Evolutionary conservation across 768 basidiomycete species (phyloP).

Genomic region (Trametes coccinea): DNA sequence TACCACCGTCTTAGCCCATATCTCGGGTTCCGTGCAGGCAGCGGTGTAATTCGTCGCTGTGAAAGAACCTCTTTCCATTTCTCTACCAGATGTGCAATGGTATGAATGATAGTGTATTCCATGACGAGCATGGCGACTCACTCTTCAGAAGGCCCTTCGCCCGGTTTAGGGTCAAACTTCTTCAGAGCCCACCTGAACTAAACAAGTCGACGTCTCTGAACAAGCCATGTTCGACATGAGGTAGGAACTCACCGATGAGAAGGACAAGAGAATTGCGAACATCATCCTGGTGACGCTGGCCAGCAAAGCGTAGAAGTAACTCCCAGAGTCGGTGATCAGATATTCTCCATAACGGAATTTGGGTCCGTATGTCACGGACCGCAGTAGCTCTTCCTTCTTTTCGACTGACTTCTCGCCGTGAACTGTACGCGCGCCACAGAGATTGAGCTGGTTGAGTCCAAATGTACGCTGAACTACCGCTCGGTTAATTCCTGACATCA

Average conservation of each 20-base stretch:
- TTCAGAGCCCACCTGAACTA: constrained; percentile 65
- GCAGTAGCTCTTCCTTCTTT: constrained; percentile 22
- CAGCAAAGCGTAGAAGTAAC: constrained; percentile 41
- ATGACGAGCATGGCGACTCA: constrained; percentile 36
- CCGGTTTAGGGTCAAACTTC: constrained; percentile 50
- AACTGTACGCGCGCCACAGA: constrained; percentile 12
- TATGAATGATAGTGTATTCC: background rate
- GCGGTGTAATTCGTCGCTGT: constrained; percentile 70
- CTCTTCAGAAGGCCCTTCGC: constrained; percentile 66
- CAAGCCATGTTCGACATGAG: background rate
- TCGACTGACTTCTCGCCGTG: background rate
- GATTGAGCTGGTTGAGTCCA: constrained; percentile 45
- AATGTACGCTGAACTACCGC: constrained; percentile 59
- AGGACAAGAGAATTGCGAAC: constrained; percentile 1
- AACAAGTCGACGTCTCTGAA: background rate
- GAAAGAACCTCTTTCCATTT: constrained; percentile 60
- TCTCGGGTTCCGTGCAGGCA: constrained; percentile 46
- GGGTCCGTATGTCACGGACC: constrained; percentile 55
- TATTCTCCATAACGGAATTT: constrained; percentile 81
- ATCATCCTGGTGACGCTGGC: constrained; percentile 29
- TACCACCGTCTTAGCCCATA: constrained; percentile 52
- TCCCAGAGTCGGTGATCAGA: constrained; percentile 35
- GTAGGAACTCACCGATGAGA: constrained; percentile 31
- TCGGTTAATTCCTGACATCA: constrained; percentile 48
- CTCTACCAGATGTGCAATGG: constrained; percentile 35